Percentiles rank a stretch among this genome's conserved stretches.
Evolutionary conservation across 306 rosid genomes (phyloP).

Genomic region (Sesbania bispinosa): DNA sequence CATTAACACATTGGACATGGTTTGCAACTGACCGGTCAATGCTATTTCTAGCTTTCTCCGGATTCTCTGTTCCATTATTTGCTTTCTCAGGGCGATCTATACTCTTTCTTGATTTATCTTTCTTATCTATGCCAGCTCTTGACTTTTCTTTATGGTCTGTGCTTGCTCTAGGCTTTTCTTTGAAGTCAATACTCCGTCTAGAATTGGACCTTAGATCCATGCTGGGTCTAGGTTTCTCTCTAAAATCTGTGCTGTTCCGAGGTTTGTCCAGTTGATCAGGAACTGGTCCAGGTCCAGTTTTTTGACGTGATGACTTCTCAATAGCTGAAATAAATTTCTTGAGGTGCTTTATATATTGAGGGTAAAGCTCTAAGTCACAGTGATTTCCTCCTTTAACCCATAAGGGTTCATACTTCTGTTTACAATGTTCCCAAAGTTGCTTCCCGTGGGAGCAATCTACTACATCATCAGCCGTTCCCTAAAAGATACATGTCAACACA

Average conservation of each 20-base stretch:
- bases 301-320: conserved; percentile 9
- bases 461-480: conserved; percentile 21
- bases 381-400: conserved; percentile 22
- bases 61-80: conserved; percentile 14
- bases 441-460: conserved; percentile 20
- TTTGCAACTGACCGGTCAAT: conserved; percentile 12
- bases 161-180: conserved; percentile 20
- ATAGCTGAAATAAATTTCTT: conserved; percentile 11
- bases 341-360: conserved; percentile 23
- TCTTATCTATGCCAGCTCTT: conserved; percentile 3
- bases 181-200: background rate
- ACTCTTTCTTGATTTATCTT: conserved; percentile 21
- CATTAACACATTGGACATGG: background rate
- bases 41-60: conserved; percentile 26
- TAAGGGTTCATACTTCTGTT: conserved; percentile 20
- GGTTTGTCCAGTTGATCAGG: conserved; percentile 3
- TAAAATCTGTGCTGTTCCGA: conserved; percentile 13
- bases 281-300: background rate
- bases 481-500: conserved; percentile 3
- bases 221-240: conserved; percentile 26
- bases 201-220: conserved; percentile 16
- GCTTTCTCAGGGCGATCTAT: conserved; percentile 25
- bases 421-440: conserved; percentile 24
- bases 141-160: conserved; percentile 21
- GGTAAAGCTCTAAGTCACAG: conserved; percentile 15